Conservation (phyloP, 2,329 filamentous ascomycete species). For the Fusarium albosuccineum region DNA sequence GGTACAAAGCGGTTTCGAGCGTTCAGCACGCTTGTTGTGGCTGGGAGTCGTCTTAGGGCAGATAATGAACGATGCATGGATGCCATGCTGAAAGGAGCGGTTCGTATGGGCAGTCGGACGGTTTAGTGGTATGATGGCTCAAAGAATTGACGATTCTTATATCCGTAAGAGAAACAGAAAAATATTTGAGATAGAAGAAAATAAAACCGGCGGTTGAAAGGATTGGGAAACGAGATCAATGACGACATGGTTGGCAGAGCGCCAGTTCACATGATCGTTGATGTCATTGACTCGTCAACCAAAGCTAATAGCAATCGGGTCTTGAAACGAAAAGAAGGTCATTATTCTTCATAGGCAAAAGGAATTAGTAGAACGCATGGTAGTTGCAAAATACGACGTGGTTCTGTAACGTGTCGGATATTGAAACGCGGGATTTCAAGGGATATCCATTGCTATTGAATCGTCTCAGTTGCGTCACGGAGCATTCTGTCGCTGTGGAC, state of each 20-base stretch:
- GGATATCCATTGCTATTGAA: no score
- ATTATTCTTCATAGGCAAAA: no score
- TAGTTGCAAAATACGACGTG: no score
- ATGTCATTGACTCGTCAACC: constrained; percentile 31
- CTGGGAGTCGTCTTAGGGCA: neutral
- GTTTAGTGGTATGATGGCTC: neutral
- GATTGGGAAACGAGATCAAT: constrained; percentile 4
- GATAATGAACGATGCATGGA: constrained; percentile 20
- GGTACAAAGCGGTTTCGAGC: neutral
- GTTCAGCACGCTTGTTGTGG: neutral
- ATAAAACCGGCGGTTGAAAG: neutral
- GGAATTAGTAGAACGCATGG: no score
- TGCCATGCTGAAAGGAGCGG: neutral
- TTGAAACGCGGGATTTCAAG: no score
- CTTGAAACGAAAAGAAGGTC: no score
- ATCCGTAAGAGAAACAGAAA: neutral
- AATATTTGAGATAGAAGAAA: neutral
- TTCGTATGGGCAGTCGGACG: no score
- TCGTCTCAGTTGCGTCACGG: no score
- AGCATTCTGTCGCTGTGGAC: no score
- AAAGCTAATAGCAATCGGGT: neutral
- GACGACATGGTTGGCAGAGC: constrained; percentile 26
- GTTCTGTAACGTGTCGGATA: no score
- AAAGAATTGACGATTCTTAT: neutral
- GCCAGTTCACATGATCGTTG: constrained; percentile 24